Percentiles rank a stretch among this genome's conserved stretches.
phyloP scores from a whole-genome alignment of 768 basidiomycete species.

The Suillus subalutaceus region DNA sequence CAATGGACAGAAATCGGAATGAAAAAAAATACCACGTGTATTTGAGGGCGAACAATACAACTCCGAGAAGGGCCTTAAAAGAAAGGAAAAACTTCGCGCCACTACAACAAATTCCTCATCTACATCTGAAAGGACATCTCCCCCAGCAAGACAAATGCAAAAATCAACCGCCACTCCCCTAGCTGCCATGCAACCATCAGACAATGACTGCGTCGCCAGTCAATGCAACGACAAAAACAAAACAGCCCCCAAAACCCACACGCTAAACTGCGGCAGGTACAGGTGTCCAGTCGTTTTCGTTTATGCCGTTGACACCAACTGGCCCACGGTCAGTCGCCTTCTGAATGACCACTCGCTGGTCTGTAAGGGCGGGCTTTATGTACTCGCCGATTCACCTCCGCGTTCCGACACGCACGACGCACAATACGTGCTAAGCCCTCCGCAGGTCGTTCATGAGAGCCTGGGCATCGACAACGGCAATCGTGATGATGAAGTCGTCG shows the following conservation, averaged over 20 bases:
- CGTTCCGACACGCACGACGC: not conserved
- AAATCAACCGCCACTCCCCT: not conserved
- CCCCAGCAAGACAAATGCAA: not conserved
- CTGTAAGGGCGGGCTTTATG: not conserved
- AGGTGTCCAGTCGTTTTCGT: constrained; percentile 24
- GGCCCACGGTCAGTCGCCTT: not conserved
- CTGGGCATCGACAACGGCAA: not conserved
- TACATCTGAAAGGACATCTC: not conserved
- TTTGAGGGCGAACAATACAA: not conserved
- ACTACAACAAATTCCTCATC: not conserved
- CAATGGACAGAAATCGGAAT: no score
- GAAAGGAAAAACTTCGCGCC: not conserved
- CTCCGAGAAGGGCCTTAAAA: not conserved
- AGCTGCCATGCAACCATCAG: not conserved
- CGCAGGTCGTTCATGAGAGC: no score
- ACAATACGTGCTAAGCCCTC: not conserved
- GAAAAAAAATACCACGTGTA: not conserved
- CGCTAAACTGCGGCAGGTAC: constrained; percentile 13
- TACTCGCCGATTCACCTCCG: not conserved
- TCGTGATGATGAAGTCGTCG: not conserved
- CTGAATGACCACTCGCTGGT: not conserved
- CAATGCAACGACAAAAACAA: not conserved
- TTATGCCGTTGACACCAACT: constrained; percentile 23
- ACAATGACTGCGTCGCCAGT: not conserved
- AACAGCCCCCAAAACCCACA: not conserved